Evolutionary conservation across 2,329 filamentous ascomycete species (phyloP).

Genomic region (Diaporthe sp.): DNA sequence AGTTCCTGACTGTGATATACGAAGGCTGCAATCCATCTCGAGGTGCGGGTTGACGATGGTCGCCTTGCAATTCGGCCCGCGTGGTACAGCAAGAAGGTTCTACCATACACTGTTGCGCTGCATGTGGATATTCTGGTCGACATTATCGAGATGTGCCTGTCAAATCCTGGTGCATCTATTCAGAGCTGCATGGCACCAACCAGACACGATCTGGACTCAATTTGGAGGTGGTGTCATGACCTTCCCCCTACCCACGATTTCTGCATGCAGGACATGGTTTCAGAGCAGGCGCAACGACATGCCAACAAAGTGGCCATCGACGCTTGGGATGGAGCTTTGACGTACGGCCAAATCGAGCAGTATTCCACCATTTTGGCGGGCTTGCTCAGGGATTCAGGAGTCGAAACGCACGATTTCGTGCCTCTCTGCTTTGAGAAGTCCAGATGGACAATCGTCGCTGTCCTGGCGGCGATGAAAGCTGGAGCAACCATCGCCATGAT

Average conservation of each 20-base stretch:
- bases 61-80: slow-evolving; percentile 49
- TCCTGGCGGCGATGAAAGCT: slow-evolving; percentile 45
- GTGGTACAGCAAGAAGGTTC: slow-evolving; percentile 53
- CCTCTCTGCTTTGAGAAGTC: slow-evolving; percentile 45
- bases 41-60: slow-evolving; percentile 42
- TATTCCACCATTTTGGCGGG: slow-evolving; percentile 36
- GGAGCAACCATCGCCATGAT: slow-evolving; percentile 46
- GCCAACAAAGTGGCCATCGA: slow-evolving; percentile 47
- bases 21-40: slow-evolving; percentile 47
- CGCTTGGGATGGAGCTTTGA: slow-evolving; percentile 40
- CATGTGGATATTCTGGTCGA: slow-evolving; percentile 55
- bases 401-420: slow-evolving; percentile 38
- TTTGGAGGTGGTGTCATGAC: slow-evolving; percentile 59
- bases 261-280: slow-evolving; percentile 59
- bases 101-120: slow-evolving; percentile 53
- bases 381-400: slow-evolving; percentile 33
- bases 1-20: slow-evolving; percentile 5
- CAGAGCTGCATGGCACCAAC: slow-evolving; percentile 46
- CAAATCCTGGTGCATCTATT: slow-evolving; percentile 43
- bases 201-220: slow-evolving; percentile 42
- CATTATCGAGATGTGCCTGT: slow-evolving; percentile 48
- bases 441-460: slow-evolving; percentile 40
- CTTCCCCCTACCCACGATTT: slow-evolving; percentile 53
- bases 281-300: slow-evolving; percentile 47
- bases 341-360: slow-evolving; percentile 37